Evolutionary conservation across 2,329 filamentous ascomycete species (phyloP), one percentile per base, ranked within the genome.

Genomic region (Plenodomus biglobosus): DNA sequence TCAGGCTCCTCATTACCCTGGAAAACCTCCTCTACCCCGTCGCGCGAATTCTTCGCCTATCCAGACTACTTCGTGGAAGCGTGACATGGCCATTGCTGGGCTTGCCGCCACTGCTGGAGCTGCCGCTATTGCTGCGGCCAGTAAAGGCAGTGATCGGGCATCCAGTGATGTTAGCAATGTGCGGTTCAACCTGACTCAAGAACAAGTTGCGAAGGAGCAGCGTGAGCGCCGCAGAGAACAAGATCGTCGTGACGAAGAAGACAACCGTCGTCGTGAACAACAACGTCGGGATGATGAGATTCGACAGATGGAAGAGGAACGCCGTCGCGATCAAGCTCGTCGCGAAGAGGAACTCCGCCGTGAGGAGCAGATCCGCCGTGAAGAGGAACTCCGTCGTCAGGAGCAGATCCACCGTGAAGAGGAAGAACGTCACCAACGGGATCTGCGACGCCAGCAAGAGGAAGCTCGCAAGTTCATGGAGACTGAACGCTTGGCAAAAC

Each of bases 151-250:
- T 32, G 46, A 62, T 34, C 62, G 61, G 8, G 59, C 57, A 1
- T 47, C 59, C 10, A 66, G 62, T 45, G 65, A 65, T 18, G 62
- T 72, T 15, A 73, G 73, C 8, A 78, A 75, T 50, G 83, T 85
- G 7, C 77, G 79, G 44, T 85, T 85, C 54, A 76, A 80, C 32
- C 61, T 84, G 41, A 83, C 81, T 0, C 73, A 82, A 39, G 80
- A 83, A 60, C 80, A 84, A 65, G 73, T 70, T 30, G 73, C 77
- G 22, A 78, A 77, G 44, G 79, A 80, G 44, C 61, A 68, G 22
- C 69, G 69, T 22, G 69, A 73, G 41, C 64, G 59, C 16, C 62
- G 62, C 5, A 69, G 64, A 47, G 62, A 73, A 39, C 57, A 72
- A 53, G 64, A 60, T 3, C 58, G 59, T 32, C 47, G 52, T 10